phyloP scores from a whole-genome alignment of 495 filamentous ascomycete genomes.

The Aspergillus olivimuriae region DNA sequence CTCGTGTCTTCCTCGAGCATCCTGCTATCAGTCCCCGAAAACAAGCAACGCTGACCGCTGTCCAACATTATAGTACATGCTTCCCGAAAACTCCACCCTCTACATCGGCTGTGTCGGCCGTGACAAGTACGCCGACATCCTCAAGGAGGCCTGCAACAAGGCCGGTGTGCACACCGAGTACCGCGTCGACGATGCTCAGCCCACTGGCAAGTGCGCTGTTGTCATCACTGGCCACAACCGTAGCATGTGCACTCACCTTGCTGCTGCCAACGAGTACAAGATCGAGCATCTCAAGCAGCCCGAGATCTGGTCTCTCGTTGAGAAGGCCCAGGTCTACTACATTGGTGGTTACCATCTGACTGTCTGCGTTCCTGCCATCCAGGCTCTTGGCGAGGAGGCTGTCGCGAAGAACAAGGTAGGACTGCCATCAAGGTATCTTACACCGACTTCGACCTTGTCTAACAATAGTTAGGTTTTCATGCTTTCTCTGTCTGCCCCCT shows the following conservation, averaged over 20 bases:
- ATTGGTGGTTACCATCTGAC: slow-evolving; percentile 87
- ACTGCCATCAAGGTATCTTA: background rate
- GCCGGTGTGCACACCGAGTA: slow-evolving; percentile 90
- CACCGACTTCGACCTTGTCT: too few species aligned
- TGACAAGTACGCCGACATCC: slow-evolving; percentile 83
- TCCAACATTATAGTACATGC: slow-evolving; percentile 64
- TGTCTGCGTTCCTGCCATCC: slow-evolving; percentile 83
- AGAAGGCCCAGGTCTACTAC: slow-evolving; percentile 83
- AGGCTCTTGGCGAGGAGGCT: slow-evolving; percentile 85
- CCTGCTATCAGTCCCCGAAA: too few species aligned
- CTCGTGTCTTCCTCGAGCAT: background rate
- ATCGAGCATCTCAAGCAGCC: slow-evolving; percentile 87
- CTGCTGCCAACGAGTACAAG: slow-evolving; percentile 94
- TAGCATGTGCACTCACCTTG: slow-evolving; percentile 91
- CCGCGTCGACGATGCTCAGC: slow-evolving; percentile 70
- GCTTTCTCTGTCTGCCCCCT: slow-evolving; percentile 86
- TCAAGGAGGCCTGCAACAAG: slow-evolving; percentile 70
- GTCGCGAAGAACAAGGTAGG: slow-evolving; percentile 74
- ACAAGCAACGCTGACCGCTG: too few species aligned
- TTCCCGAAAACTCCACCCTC: slow-evolving; percentile 76
- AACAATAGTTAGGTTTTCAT: slow-evolving; percentile 55
- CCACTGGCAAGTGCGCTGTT: slow-evolving; percentile 91
- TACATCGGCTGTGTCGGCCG: slow-evolving; percentile 90
- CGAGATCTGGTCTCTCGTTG: slow-evolving; percentile 82
- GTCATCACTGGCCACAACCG: slow-evolving; percentile 94